Evolutionary conservation across 106 monocot species (phyloP).

Genomic region (Agapanthus africanus): DNA sequence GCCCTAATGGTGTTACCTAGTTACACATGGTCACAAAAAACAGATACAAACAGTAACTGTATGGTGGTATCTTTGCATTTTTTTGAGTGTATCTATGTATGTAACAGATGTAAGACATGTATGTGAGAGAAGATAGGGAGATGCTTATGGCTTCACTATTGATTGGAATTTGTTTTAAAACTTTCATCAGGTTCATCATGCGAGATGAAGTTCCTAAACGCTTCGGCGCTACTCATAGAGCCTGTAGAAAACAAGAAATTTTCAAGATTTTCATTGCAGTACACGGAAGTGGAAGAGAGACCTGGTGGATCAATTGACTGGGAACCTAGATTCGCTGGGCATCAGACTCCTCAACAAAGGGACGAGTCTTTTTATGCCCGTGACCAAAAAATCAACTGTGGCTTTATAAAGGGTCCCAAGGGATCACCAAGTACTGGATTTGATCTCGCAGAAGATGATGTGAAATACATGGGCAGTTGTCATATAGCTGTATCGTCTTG

Average conservation of each 20-base stretch:
- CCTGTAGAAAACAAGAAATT: conserved; percentile 75
- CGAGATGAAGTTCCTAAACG: conserved; percentile 87
- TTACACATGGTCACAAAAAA: too few relatives aligned
- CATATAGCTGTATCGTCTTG: conserved; percentile 99
- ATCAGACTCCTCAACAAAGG: conserved; percentile 81
- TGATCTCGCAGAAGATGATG: conserved; percentile 85
- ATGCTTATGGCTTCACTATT: conserved; percentile 1
- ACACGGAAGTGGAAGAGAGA: conserved; percentile 58
- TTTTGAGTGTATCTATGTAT: too few relatives aligned
- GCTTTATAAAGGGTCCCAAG: conserved; percentile 81
- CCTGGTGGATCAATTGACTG: conserved; percentile 41
- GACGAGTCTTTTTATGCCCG: conserved; percentile 75
- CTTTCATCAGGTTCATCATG: conserved; percentile 70
- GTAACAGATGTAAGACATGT: too few relatives aligned
- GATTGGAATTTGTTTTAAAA: neutral
- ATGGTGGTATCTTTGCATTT: too few relatives aligned
- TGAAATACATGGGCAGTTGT: conserved; percentile 91
- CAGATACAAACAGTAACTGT: too few relatives aligned
- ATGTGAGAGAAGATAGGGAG: too few relatives aligned
- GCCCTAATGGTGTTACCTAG: too few relatives aligned
- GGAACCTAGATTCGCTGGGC: conserved; percentile 91
- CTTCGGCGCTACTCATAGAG: conserved; percentile 65
- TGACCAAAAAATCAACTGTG: conserved; percentile 90
- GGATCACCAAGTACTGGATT: conserved; percentile 85
- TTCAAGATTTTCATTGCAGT: conserved; percentile 80